Evolutionary conservation across 495 filamentous ascomycete species (phyloP).

Genomic region (Diplogelasinospora grovesii): DNA sequence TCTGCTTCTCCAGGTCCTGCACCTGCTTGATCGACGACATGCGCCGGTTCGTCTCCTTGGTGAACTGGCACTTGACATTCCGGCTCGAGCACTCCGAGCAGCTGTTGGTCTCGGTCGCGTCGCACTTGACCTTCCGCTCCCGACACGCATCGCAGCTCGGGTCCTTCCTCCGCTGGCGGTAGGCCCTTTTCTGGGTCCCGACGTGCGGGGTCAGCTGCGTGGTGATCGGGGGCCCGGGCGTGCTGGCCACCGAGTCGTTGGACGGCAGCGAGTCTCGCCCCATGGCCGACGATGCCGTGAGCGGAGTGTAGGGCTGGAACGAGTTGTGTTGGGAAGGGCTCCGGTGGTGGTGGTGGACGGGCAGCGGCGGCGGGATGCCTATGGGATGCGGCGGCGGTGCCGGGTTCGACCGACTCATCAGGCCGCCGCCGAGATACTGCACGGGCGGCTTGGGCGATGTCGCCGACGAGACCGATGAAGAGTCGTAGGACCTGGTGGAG

Average conservation of each 20-base stretch:
- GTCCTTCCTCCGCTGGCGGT: conserved; percentile 90
- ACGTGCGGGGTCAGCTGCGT: conserved; percentile 36
- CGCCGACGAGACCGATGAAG: conserved; percentile 49
- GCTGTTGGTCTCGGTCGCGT: conserved; percentile 90
- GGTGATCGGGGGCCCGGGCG: conserved; percentile 42
- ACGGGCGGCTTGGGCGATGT: conserved; percentile 44
- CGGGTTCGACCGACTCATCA: conserved; percentile 37
- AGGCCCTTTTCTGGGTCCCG: conserved; percentile 80
- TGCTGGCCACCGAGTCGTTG: conserved; percentile 44
- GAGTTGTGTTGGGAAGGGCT: conserved; percentile 21
- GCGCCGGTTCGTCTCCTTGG: conserved; percentile 95
- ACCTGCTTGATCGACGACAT: conserved; percentile 99
- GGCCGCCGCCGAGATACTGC: conserved; percentile 40
- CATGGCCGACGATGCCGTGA: conserved; percentile 39
- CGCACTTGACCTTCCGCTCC: conserved; percentile 98
- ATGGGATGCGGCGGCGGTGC: conserved; percentile 36
- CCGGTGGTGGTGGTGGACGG: conserved; percentile 12
- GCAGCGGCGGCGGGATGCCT: conserved; percentile 34
- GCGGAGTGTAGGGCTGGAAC: conserved; percentile 42
- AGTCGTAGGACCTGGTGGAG: conserved; percentile 48
- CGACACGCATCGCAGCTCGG: conserved; percentile 97
- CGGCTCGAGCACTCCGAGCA: conserved; percentile 95
- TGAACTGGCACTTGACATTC: conserved; percentile 96
- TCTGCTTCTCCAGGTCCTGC: conserved; percentile 92
- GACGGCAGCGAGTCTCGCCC: conserved; percentile 49